Evolutionary conservation across 116 monocot species (phyloP), one percentile per base, ranked within the genome.

Genomic region (Dioscorea cayenensis): DNA sequence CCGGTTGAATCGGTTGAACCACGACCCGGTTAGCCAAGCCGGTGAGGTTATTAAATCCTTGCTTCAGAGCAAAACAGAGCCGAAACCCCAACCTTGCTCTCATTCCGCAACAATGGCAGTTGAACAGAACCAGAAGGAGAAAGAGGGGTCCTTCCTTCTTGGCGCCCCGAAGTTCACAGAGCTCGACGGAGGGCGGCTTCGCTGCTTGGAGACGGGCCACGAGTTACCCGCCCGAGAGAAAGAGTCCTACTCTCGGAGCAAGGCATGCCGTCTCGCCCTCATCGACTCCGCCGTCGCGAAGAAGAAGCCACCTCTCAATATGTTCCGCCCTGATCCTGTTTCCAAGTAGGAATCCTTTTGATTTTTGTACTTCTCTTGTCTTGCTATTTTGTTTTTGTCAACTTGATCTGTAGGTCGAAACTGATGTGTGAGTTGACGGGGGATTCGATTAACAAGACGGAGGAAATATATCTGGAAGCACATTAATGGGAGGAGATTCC

Each of bases 381-480:
- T 3, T 21, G 13, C 11, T 19, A 21, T 60, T 0, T 68, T 25
- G 25, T 65, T 20, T 22, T 75, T 49, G n/a, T 13, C 48, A 35
- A 67, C 17, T 23, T 70, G 28, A 36, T 27, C 23, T 51, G 23
- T 67, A 95, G 92, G 76, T 91, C 92, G 66, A 85, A 90, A 72
- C 63, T 96, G 49, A 74, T 96, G 4, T 96, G 96, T 72, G 78
- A 86, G 77, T 64, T 96, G 71, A 96, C 96, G 10, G 92, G 92
- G 50, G 87, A 92, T 60, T 69, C 79, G 0, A 77, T 96, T 28
- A 96, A 96, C 52, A 96, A 96, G 66, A 72, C 88, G 4, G 96
- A 92, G 69, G 90, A 92, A n/a, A 55, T 92, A 96, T 51, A 90
- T 96, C 59, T 96, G 96, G 96, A 96, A 88, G 83, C 96, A 96